Base-by-base conservation (phyloP, 2,329 filamentous ascomycete species). In the Conoideocrella luteorostrata region DNA sequence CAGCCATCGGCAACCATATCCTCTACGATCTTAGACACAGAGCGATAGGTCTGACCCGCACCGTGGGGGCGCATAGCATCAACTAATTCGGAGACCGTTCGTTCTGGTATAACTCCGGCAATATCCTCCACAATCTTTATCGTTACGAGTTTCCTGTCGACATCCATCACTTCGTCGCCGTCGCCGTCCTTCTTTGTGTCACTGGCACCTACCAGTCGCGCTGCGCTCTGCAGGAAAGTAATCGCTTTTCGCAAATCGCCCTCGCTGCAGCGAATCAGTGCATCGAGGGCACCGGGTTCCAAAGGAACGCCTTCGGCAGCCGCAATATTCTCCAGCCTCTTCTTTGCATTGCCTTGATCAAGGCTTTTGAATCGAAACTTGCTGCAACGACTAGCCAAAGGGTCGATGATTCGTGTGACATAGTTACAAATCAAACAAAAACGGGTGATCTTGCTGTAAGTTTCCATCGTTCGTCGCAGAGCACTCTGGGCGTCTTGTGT, bases 401-500 rank as follows among this genome's bases (percentile, higher is more conserved):
- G 94, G 61, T 98, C 93, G 57, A 98, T 98, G 61, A 99, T 98
- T 47, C 93, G 77, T 4, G 93, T 97, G 36, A 98, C 93, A 58
- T 98, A 98, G 68, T 99, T 99, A 69, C 94, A 98, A 46, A 97
- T 91, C 33, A 99, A 74, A 61, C 93, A 97, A 66, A 99, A 98
- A 12, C 93, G 78, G 2, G 93, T 99, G 66, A 97, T 96, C 58
- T 89, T 90, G 64, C 80, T 87, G 66, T 97, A 97, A 36, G 89
- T 95, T 69, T 99, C 93, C 93, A 99, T 99, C 2, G 93, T 98
- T 43, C 94, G 78, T 52, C 93, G 78, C 45, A 98, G 73, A 5
- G 94, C 93, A 47, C 82, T 87, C 70, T 98, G 93, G 11, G 93
- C 93, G 67, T 98, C 94, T 65, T 97, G 91, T 30, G 93, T 98